These are phyloP conservation scores for Podospora pseudoanserina DNA, from an alignment of 495 filamentous ascomycete genomes.

Conservation along the genomic window DNA sequence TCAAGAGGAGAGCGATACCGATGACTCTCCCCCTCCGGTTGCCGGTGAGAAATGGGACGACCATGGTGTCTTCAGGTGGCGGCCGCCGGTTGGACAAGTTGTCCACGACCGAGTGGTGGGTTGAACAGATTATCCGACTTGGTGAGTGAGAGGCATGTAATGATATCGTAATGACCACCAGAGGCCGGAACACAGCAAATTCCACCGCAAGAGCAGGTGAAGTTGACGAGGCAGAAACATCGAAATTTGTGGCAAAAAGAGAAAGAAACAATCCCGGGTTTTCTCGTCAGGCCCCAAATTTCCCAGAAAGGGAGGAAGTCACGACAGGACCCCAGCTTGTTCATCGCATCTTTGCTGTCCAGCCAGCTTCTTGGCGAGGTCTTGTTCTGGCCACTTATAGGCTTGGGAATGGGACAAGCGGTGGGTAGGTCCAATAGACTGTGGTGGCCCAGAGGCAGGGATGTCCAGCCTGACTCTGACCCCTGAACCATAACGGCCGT, in stretches of 20 bases:
- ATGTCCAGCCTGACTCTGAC: background rate
- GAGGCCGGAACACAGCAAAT: background rate
- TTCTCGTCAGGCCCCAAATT: background rate
- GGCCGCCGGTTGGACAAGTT: background rate
- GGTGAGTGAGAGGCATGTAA: background rate
- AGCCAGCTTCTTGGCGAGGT: background rate
- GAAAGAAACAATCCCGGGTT: background rate
- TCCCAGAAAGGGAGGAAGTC: background rate
- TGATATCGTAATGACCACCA: background rate
- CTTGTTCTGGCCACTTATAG: background rate
- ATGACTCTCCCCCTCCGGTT: constrained; percentile 18
- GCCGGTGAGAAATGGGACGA: constrained; percentile 12
- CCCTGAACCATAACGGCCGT: background rate
- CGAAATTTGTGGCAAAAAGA: background rate
- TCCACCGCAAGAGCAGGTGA: background rate
- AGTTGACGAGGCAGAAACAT: background rate
- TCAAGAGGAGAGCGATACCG: constrained; percentile 20
- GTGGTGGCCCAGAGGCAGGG: background rate
- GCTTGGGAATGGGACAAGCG: background rate
- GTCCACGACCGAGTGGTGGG: background rate
- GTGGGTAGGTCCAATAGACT: background rate
- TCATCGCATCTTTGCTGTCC: background rate
- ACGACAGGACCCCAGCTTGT: background rate
- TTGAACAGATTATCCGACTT: background rate
- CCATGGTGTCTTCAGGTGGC: constrained; percentile 15